Conservation (phyloP, 2,329 filamentous ascomycete species). For the Fusarium anguioides region DNA sequence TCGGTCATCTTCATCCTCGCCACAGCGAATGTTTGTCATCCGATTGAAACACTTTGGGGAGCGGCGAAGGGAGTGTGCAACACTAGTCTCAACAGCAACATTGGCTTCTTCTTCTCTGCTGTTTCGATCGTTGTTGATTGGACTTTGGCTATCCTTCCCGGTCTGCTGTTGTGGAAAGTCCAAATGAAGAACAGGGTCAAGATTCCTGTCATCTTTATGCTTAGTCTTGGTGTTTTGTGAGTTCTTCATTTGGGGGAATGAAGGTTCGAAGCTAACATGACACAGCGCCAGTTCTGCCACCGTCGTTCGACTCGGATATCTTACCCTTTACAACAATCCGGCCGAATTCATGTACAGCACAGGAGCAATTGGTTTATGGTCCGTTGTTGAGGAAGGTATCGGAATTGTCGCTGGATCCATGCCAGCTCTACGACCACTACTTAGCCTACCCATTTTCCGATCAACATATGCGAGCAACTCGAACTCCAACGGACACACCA, state of each 20-base stretch:
- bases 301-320: slow-evolving; percentile 37
- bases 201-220: slow-evolving; percentile 33
- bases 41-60: slow-evolving; percentile 42
- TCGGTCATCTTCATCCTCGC: slow-evolving; percentile 38
- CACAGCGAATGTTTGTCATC: slow-evolving; percentile 41
- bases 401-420: slow-evolving; percentile 42
- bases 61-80: slow-evolving; percentile 34
- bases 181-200: slow-evolving; percentile 44
- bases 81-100: slow-evolving; percentile 24
- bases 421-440: slow-evolving; percentile 36
- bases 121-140: slow-evolving; percentile 45
- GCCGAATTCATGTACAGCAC: slow-evolving; percentile 40
- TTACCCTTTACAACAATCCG: slow-evolving; percentile 37
- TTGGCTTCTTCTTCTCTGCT: slow-evolving; percentile 44
- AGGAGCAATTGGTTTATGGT: slow-evolving; percentile 41
- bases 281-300: slow-evolving; percentile 38
- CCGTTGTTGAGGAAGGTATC: slow-evolving; percentile 38
- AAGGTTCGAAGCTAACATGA: not conserved
- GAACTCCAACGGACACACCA: slow-evolving; percentile 6
- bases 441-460: slow-evolving; percentile 30
- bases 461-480: slow-evolving; percentile 21
- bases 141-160: slow-evolving; percentile 40
- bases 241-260: not conserved
- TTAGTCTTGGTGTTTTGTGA: slow-evolving; percentile 40
- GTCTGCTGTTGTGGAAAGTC: slow-evolving; percentile 43